Evolutionary conservation across 1,284 basidiomycete species (phyloP), one percentile per base, ranked within the genome.

Genomic region (Tylopilus orsonianus): DNA sequence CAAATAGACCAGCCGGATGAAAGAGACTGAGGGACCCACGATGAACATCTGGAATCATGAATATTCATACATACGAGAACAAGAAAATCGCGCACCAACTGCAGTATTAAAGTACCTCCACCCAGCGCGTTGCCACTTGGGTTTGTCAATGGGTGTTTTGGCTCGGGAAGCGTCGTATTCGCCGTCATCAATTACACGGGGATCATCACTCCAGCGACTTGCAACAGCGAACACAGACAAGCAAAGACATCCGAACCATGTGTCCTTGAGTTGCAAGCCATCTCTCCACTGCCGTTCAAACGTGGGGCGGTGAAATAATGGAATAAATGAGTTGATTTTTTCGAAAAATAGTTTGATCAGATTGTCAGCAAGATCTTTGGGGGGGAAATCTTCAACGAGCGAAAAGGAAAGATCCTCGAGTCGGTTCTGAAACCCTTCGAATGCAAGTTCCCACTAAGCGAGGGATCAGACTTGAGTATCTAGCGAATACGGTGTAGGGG

Each of bases 271-370:
- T 60, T 87, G 77, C 32, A 85, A 61, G 6, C 73, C 71, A 7
- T 78, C 73, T 37, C 64, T 68, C 68, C 82, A 83, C 41, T 85
- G 78, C 13, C 74, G 71, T 36, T 81, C 71, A 56, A 92, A 90
- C 1, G 84, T 82, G 13, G 78, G 77, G 13, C 75, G 75, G 61
- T 91, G 88, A 33, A 92, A 70, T 12, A 92, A 68, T 6, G 86
- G 85, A 46, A 80, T 70, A 38, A 78, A 71, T 12, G 63, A 56
- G 60, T 90, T 87, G 45, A 74, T 61, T 52, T 81, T 71, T 4
- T 65, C 57, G 57, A 92, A 92, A 63, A 81, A 90, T n/a, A 82
- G 67, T 27, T 80, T 71, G 55, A 91, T 78, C 22, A 93, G 72
- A 4, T 60, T 61, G 8, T 67, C 60, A 5, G 77, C 75, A 9